Conservation (phyloP, 2,329 filamentous ascomycete genomes). For the Dothistroma septosporum region DNA sequence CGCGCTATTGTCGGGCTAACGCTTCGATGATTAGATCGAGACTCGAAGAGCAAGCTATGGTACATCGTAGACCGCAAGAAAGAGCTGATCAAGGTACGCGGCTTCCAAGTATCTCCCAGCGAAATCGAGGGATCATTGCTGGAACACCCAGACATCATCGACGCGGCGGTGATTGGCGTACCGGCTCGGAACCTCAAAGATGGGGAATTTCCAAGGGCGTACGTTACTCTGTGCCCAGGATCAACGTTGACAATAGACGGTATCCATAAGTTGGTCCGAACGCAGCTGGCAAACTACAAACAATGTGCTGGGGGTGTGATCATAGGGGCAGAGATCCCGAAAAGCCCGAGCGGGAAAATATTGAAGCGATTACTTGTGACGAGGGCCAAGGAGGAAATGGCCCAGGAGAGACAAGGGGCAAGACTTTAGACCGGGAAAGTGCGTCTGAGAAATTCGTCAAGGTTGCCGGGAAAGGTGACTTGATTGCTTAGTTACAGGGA, state of each 20-base stretch:
- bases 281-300: slow-evolving; percentile 45
- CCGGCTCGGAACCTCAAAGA: slow-evolving; percentile 21
- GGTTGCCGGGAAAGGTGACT: too few relatives aligned
- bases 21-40: neutral
- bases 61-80: slow-evolving; percentile 32
- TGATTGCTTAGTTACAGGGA: too few relatives aligned
- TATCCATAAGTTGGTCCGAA: slow-evolving; percentile 37
- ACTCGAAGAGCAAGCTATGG: slow-evolving; percentile 41
- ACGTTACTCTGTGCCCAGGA: slow-evolving; percentile 26
- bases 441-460: neutral
- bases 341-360: slow-evolving; percentile 32
- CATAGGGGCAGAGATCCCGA: slow-evolving; percentile 30
- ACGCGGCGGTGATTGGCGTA: slow-evolving; percentile 20
- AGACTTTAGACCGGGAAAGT: neutral
- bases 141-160: too few relatives aligned
- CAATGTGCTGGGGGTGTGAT: slow-evolving; percentile 45
- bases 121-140: too few relatives aligned
- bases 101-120: too few relatives aligned
- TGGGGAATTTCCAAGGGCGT: slow-evolving; percentile 30
- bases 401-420: neutral
- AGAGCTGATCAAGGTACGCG: too few relatives aligned
- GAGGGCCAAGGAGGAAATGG: slow-evolving; percentile 40
- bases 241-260: slow-evolving; percentile 36
- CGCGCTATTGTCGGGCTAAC: neutral
- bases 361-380: slow-evolving; percentile 43